Evolutionary conservation across 2,329 filamentous ascomycete species (phyloP), one percentile per base, ranked within the genome.

Genomic region (Sarocladium oryzae): DNA sequence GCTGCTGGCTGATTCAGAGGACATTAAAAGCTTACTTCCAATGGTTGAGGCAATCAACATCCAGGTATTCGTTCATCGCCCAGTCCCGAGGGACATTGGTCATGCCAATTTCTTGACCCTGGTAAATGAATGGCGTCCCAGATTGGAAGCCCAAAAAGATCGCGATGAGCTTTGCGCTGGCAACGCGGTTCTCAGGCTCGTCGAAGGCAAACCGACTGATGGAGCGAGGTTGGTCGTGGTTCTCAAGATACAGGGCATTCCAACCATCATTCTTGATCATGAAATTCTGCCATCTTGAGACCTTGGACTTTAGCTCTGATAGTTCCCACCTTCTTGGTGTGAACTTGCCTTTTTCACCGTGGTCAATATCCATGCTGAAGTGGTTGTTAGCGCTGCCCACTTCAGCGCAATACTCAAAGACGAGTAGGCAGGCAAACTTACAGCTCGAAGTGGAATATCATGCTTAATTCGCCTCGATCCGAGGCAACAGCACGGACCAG

Each of bases 381-480:
- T n/a, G n/a, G n/a, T n/a, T n/a, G n/a, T n/a, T n/a, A n/a, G n/a
- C n/a, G n/a, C n/a, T n/a, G n/a, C n/a, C n/a, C n/a, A n/a, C n/a
- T n/a, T n/a, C n/a, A n/a, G n/a, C n/a, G n/a, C n/a, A n/a, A n/a
- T n/a, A n/a, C n/a, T n/a, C n/a, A n/a, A n/a, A n/a, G n/a, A n/a
- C n/a, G n/a, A n/a, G n/a, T n/a, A n/a, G n/a, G n/a, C n/a, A n/a
- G n/a, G n/a, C n/a, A n/a, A n/a, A n/a, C n/a, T n/a, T n/a, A n/a
- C n/a, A n/a, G n/a, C n/a, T 79, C 76, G 56, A 81, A 79, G 55
- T 78, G 76, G 60, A 85, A 84, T 2, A 83, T 75, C 80, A 85
- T 85, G 60, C 78, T 76, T 15, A 86, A 62, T 62, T 82, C 72
- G 54, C 72, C 72, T 50, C 73, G 73, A 24, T 69, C 66, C 1